Evolutionary conservation across 306 rosid species (phyloP), one percentile per base, ranked within the genome.

Genomic region (Pterocarpus macrocarpus): DNA sequence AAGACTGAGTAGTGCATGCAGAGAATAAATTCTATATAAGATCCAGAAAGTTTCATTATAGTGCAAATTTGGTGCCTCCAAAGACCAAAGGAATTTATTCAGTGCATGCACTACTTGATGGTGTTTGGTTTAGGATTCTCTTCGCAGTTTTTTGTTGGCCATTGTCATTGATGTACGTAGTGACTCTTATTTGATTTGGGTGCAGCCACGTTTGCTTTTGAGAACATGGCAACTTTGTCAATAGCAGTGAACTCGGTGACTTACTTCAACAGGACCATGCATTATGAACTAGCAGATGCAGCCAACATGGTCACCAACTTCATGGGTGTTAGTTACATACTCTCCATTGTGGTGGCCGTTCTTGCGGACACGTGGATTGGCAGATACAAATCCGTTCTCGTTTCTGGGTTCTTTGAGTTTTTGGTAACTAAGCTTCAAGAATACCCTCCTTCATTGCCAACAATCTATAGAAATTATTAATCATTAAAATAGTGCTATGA

Each of bases 191-290:
- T n/a, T 82, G 50, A 10, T 82, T 43, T 44, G 43, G 57, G 43
- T 88, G 84, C 85, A 94, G 98, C 64, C 0, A 34, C 91, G 11
- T 81, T 85, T 80, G 92, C 68, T 14, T 86, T 92, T 33, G 98
- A 94, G 90, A 90, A 78, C 86, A 4, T 90, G 88, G 98, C 97
- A 32, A 90, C 87, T 15, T 41, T 94, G 0, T 79, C 97, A 28
- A 86, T 92, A 36, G 94, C 97, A 11, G 98, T 94, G 90, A 94
- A 94, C 84, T 84, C 85, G 81, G 83, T 87, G 66, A 81, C 95
- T 43, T 94, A 92, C 89, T 92, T 94, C 88, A 85, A 61, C 12
- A 28, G 59, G 17, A 74, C 84, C 11, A 89, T 94, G 94, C 98
- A 94, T 84, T 87, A 66, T 34, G 88, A 84, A 8, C 50, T 94